Evolutionary conservation across 176 grass and related monocot species (phyloP), one percentile per base, ranked within the genome.

Genomic region (Triticum monococcum): DNA sequence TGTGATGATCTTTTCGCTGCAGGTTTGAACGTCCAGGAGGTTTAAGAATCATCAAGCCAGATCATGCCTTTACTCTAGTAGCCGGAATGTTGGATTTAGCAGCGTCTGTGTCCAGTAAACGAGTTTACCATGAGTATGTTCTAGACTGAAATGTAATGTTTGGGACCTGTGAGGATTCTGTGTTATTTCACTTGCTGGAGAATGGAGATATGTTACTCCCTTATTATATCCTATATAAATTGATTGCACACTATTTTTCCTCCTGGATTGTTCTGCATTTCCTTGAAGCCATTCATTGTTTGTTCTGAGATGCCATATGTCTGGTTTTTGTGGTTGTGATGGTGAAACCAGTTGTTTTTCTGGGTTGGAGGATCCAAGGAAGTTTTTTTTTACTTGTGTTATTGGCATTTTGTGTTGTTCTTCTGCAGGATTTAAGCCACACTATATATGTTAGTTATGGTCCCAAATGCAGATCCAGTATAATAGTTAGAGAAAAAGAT

Each of bases 21-120:
- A 94, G 90, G 92, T 84, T 86, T 94, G 84, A 94, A 18, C 3
- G 85, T 94, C 60, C 78, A 94, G 80, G 92, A 94, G 79, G 81
- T 92, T 67, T 94, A 77, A 92, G 78, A 66, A 90, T 74, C 24
- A 23, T 64, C 7, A 67, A 65, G 33, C 24, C 60, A 64, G 77
- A 65, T 12, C 1, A 30, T 36, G 24, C 43, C 31, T 6, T 64
- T 24, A 52, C 64, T 4, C 64, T 4, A 8, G 22, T 14, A 22
- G 52, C 11, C 38, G 16, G 12, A 33, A 12, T 12, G 65, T 16
- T 84, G 70, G 38, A 40, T 72, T 30, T 36, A 35, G 10, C 36
- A 88, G 48, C n/a, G 64, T 72, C 48, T 48, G 40, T 67, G 10
- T 65, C 10, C 25, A 77, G 25, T 33, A 56, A 76, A 4, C 65